Evolutionary conservation across 2,329 filamentous ascomycete species (phyloP).

Genomic region (Cercospora janseana): DNA sequence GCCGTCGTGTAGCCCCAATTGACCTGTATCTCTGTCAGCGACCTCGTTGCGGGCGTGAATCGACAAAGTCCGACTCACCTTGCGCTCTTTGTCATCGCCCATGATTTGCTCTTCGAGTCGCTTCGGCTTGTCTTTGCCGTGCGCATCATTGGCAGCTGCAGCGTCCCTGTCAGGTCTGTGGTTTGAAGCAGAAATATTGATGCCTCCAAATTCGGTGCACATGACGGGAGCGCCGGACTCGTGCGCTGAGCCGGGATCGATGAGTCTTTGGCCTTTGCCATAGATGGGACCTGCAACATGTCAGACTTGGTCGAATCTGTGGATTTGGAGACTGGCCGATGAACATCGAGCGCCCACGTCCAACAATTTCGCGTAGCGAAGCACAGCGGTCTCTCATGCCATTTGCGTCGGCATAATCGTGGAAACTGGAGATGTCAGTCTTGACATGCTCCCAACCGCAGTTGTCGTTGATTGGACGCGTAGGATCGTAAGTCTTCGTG

Average conservation of each 20-base stretch:
- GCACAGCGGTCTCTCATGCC: slow-evolving; percentile 57
- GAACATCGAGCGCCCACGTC: slow-evolving; percentile 57
- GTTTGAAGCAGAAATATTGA: slow-evolving; percentile 59
- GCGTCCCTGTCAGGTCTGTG: slow-evolving; percentile 26
- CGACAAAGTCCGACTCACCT: too few relatives aligned
- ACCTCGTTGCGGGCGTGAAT: too few relatives aligned
- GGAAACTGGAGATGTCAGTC: slow-evolving; percentile 65
- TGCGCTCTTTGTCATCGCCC: slow-evolving; percentile 35
- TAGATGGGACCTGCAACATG: slow-evolving; percentile 40
- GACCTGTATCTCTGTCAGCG: too few relatives aligned
- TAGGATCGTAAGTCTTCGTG: slow-evolving; percentile 64
- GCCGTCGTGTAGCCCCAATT: slow-evolving; percentile 71
- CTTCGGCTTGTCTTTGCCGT: slow-evolving; percentile 58
- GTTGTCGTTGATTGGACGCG: slow-evolving; percentile 66
- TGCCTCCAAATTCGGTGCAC: slow-evolving; percentile 66
- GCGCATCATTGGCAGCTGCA: background rate
- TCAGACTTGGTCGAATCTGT: background rate
- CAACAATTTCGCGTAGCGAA: slow-evolving; percentile 56
- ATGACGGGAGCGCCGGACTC: slow-evolving; percentile 58
- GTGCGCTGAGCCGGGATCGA: slow-evolving; percentile 54
- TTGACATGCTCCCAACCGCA: slow-evolving; percentile 69
- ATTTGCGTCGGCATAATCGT: slow-evolving; percentile 63
- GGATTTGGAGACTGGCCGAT: slow-evolving; percentile 31
- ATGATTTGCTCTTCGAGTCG: slow-evolving; percentile 59
- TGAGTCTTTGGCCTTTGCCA: slow-evolving; percentile 30